Evolutionary conservation across 2,329 filamentous ascomycete species (phyloP), one percentile per base, ranked within the genome.

Genomic region (Myriosclerotinia curreyana): DNA sequence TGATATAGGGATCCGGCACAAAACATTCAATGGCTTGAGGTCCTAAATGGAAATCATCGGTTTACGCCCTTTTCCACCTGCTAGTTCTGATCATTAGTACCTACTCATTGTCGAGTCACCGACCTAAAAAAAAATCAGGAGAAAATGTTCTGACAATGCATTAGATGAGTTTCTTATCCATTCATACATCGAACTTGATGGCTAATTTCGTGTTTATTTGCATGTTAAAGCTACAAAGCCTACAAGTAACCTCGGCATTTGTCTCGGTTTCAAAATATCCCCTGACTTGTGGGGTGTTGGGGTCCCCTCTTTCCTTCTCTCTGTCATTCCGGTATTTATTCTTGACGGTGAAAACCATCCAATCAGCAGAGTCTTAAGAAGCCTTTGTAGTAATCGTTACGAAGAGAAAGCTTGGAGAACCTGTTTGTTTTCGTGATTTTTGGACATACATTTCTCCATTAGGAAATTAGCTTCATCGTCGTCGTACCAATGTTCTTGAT

Each of bases 401-500:
- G 11, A 25, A 36, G 20, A 50, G 46, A 60, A 51, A 44, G 48
- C 31, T 42, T 58, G 14, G 28, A 58, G 51, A 54, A 56, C 28
- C 38, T 34, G 48, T 61, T 58, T 40, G 66, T 69, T 70, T 68
- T 68, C 66, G 66, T 67, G 25, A 58, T n/a, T 44, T 22, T 36
- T 50, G 46, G 48, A 62, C 36, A n/a, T 67, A 60, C 65, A 51
- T 67, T 70, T 28, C 67, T 66, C 65, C 66, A 62, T 69, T 68
- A 11, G 68, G 69, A 64, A 67, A 65, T 56, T 49, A 55, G 42
- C 64, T 64, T 67, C 64, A 52, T 42, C 49, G 40, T 67, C 64
- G 65, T 65, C 64, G 65, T 66, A 52, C 31, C 14, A 59, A 38
- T 40, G 17, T 51, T 64, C 20, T 53, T 9, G 28, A 58, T 14